Percentiles rank a stretch among this genome's conserved stretches.
Conservation (phyloP, 108 stramenopile species). For the Skeletonema grethae region DNA sequence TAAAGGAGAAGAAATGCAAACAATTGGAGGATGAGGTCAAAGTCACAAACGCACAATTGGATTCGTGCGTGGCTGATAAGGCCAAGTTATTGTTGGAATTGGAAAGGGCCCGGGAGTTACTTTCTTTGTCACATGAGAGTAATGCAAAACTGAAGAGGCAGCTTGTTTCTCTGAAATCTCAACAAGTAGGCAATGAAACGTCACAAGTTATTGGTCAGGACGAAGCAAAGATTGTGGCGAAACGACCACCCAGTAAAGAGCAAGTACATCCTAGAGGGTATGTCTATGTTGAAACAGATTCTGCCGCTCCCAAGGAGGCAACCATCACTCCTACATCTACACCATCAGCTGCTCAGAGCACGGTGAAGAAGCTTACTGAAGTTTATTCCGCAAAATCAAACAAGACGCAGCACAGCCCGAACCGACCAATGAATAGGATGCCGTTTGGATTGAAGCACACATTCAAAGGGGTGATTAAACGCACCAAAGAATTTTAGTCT, state of each 20-base stretch:
- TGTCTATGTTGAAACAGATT: neutral
- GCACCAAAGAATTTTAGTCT: neutral
- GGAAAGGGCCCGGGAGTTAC: neutral
- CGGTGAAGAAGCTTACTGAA: neutral
- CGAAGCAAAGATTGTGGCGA: neutral
- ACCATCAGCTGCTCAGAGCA: neutral
- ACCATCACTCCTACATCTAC: neutral
- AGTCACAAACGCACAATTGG: slow-evolving; percentile 6
- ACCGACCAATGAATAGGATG: neutral
- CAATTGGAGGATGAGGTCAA: neutral
- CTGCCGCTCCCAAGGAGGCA: neutral
- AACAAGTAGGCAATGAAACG: neutral
- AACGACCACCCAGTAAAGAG: neutral
- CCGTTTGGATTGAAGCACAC: neutral
- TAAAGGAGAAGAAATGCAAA: neutral
- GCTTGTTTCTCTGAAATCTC: neutral
- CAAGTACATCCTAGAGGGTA: neutral
- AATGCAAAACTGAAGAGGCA: neutral
- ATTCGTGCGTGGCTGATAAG: slow-evolving; percentile 14
- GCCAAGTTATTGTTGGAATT: neutral
- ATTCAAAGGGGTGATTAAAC: neutral
- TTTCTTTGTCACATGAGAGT: neutral
- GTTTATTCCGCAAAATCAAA: neutral
- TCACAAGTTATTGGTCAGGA: neutral
- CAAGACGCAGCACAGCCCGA: neutral